Base-by-base conservation (phyloP, 1,284 basidiomycete species). In the Sanghuangporus sanghuang region DNA sequence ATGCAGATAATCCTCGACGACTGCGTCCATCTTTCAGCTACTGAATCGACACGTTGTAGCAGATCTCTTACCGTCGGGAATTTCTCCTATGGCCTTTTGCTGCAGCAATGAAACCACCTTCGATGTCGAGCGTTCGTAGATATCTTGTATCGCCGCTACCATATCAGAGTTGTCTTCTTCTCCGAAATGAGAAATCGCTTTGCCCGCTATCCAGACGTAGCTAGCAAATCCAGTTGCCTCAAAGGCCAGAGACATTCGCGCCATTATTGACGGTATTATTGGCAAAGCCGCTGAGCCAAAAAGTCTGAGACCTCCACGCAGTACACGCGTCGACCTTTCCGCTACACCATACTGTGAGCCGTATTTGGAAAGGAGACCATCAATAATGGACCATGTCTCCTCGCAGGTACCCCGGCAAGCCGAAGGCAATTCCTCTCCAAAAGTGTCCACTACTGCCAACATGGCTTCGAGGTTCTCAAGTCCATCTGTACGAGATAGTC, bases 131-230 rank as follows among this genome's bases (percentile, higher is more conserved):
- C 83, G 78, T 71, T 95, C 92, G 70, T 89, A 93, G n/a, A 89
- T 76, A 36, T 82, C 80, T 64, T 80, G 78, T 68, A 92, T 84
- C 5, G 87, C 77, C 11, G 74, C 77, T 38, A 82, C 84, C 27
- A 92, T 72, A 65, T 68, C 68, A 8, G 76, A 69, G 68, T 85
- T 78, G 57, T 84, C 80, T 68, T 87, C 82, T 62, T 86, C 79
- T 40, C 89, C 91, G 72, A 92, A 96, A 67, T 84, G 81, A 40
- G 81, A 79, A 12, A 94, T 81, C 23, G 91, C 77, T 74, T 97
- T 97, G 56, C 94, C 91, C 16, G 88, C 86, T 67, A 99, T 95
- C 97, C 97, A 99, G 12, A 98, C 75, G 75, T 95, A 98, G 68
- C 92, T 90, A 0, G 96, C 85, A 70, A 89, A 89, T 0, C 92